Conservation (phyloP, 441 rosid species). For the Adansonia madagascariensis region DNA sequence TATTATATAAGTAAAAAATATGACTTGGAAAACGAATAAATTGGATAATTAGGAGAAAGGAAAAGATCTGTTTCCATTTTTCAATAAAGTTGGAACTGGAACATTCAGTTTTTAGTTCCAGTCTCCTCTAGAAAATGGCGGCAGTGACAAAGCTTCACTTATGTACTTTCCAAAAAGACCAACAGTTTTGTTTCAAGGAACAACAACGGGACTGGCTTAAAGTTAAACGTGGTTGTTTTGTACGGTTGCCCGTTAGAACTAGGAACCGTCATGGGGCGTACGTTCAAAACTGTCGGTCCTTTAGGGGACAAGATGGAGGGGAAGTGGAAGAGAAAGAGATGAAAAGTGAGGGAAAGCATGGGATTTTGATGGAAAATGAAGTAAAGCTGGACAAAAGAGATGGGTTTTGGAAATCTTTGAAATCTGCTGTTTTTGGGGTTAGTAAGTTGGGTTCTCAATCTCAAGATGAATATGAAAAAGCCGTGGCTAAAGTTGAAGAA, state of each 20-base stretch:
- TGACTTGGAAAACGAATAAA: not conserved
- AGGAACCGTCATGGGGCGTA: slow-evolving; percentile 32
- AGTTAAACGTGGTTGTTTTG: slow-evolving; percentile 33
- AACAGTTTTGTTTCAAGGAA: slow-evolving; percentile 39
- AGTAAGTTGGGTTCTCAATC: slow-evolving; percentile 47
- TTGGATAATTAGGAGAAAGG: not conserved
- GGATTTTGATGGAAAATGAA: slow-evolving; percentile 40
- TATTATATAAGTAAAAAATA: not conserved
- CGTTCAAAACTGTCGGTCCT: slow-evolving; percentile 53
- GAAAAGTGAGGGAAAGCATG: slow-evolving; percentile 34
- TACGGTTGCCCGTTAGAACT: slow-evolving; percentile 33
- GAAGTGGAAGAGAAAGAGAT: slow-evolving; percentile 41
- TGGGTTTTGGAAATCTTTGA: slow-evolving; percentile 49
- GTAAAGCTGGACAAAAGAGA: slow-evolving; percentile 36
- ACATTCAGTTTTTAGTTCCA: not conserved
- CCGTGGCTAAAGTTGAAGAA: slow-evolving; percentile 64
- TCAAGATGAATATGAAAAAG: slow-evolving; percentile 49
- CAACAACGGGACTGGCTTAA: slow-evolving; percentile 33
- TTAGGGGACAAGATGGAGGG: slow-evolving; percentile 48
- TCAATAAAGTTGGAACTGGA: slow-evolving; percentile 8
- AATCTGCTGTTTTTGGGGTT: slow-evolving; percentile 44
- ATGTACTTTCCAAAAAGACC: slow-evolving; percentile 47
- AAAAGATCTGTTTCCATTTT: not conserved
- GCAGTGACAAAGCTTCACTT: slow-evolving; percentile 56
- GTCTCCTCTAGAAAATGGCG: slow-evolving; percentile 39